These are phyloP conservation scores for Ganoderma sinense DNA, from an alignment of 1,284 basidiomycete species.

Conservation along the genomic window DNA sequence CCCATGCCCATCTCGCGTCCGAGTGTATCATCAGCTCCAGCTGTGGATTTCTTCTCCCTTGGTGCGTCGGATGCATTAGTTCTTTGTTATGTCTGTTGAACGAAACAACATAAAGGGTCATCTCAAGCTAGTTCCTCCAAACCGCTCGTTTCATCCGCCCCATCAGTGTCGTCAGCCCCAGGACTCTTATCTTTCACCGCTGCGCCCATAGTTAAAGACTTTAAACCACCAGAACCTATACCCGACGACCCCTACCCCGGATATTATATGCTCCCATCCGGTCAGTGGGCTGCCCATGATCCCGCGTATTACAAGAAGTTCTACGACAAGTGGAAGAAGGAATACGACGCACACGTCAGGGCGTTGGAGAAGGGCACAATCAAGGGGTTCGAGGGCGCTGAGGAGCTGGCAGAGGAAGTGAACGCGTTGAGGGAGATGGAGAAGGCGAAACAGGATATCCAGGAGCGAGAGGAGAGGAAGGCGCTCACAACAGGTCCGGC, in stretches of 20 bases:
- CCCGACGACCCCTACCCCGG: conserved; percentile 84
- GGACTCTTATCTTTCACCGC: conserved; percentile 56
- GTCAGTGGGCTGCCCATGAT: conserved; percentile 83
- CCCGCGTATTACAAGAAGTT: conserved; percentile 78
- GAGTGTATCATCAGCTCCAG: conserved; percentile 46
- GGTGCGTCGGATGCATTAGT: conserved; percentile 36
- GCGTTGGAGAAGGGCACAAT: conserved; percentile 69
- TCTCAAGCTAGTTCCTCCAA: conserved; percentile 23
- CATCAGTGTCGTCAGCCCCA: conserved; percentile 32
- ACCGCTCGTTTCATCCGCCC: conserved; percentile 33
- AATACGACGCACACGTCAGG: conserved; percentile 75
- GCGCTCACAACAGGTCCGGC: conserved; percentile 66
- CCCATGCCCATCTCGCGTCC: conserved; percentile 39
- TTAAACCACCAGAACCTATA: conserved; percentile 79
- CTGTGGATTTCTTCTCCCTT: conserved; percentile 75
- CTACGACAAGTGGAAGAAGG: conserved; percentile 72
- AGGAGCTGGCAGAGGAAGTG: conserved; percentile 65
- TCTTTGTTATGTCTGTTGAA: neutral
- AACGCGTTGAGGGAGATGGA: conserved; percentile 79
- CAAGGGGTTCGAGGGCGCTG: conserved; percentile 72
- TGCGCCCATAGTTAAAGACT: conserved; percentile 74
- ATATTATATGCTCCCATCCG: conserved; percentile 86
- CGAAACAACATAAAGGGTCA: conserved; percentile 11
- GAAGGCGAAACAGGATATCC: conserved; percentile 70
- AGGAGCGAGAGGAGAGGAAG: conserved; percentile 77